Evolutionary conservation across 805 yeast species (phyloP).

Genomic region (Lipomyces orientalis): DNA sequence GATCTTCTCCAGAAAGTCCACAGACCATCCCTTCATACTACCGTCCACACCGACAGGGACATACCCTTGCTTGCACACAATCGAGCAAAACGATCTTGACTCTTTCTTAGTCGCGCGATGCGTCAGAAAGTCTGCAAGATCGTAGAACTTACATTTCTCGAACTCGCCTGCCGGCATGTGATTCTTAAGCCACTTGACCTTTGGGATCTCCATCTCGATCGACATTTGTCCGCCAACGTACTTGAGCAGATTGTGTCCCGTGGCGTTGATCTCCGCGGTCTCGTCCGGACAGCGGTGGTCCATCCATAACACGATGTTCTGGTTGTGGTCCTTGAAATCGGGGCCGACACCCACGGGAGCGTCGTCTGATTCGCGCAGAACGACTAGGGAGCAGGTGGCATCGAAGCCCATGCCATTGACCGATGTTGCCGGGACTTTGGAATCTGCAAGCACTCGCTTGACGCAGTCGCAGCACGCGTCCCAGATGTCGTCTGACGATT

Average conservation of each 20-base stretch:
- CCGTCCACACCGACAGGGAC: slow-evolving; percentile 92
- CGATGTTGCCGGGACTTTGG: slow-evolving; percentile 68
- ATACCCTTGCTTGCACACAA: slow-evolving; percentile 94
- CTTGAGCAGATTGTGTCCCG: slow-evolving; percentile 77
- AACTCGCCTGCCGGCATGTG: slow-evolving; percentile 70
- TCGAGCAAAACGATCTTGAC: slow-evolving; percentile 85
- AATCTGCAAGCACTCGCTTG: slow-evolving; percentile 71
- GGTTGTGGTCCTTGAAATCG: slow-evolving; percentile 70
- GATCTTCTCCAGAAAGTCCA: slow-evolving; percentile 69
- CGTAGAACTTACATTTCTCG: slow-evolving; percentile 76
- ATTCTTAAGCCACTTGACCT: slow-evolving; percentile 93
- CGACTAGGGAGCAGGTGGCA: slow-evolving; percentile 96
- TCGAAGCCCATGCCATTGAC: slow-evolving; percentile 93
- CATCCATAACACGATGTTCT: slow-evolving; percentile 96
- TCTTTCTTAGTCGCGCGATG: slow-evolving; percentile 88
- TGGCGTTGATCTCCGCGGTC: slow-evolving; percentile 78
- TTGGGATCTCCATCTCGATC: slow-evolving; percentile 97
- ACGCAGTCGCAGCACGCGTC: slow-evolving; percentile 81
- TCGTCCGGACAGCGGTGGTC: slow-evolving; percentile 92
- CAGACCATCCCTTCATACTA: slow-evolving; percentile 86
- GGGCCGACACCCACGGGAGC: slow-evolving; percentile 87
- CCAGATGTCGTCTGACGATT: slow-evolving; percentile 92
- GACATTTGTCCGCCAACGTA: slow-evolving; percentile 98
- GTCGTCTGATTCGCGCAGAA: slow-evolving; percentile 66
- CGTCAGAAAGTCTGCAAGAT: slow-evolving; percentile 88